Evolutionary conservation across 2,329 filamentous ascomycete species (phyloP).

Genomic region (Ophiostoma sp.): DNA sequence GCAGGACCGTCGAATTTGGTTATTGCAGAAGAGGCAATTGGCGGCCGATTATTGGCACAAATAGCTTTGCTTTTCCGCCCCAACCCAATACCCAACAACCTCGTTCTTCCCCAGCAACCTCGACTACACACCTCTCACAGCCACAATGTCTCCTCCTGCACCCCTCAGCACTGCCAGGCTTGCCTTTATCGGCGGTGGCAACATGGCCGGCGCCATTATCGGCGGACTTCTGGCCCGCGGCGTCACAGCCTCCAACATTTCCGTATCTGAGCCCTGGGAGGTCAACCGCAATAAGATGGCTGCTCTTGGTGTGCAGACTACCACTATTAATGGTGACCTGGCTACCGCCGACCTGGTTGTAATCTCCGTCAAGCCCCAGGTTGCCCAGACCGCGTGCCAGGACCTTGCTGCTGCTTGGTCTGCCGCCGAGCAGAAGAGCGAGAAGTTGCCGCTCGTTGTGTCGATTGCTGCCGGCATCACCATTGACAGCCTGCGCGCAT

Average conservation of each 20-base stretch:
- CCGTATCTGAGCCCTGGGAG: conserved; percentile 48
- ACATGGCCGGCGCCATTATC: conserved; percentile 51
- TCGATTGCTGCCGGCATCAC: conserved; percentile 49
- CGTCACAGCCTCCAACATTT: conserved; percentile 42
- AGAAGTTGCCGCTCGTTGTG: conserved; percentile 41
- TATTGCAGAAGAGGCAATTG: neutral
- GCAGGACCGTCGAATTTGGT: conserved; percentile 3
- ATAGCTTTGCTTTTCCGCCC: neutral
- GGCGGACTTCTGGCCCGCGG: conserved; percentile 43
- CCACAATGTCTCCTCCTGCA: conserved; percentile 25
- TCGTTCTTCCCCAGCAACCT: neutral
- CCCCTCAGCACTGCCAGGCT: conserved; percentile 34
- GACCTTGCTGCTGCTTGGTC: conserved; percentile 43
- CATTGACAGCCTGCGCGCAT: conserved; percentile 40
- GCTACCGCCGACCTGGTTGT: conserved; percentile 43
- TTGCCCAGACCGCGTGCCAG: conserved; percentile 43
- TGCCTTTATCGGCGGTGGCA: conserved; percentile 44
- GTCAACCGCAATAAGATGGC: conserved; percentile 48
- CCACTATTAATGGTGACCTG: conserved; percentile 44
- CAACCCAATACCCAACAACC: neutral
- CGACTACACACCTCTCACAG: neutral
- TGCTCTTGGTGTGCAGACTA: conserved; percentile 43
- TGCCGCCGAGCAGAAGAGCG: conserved; percentile 33
- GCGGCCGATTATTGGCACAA: conserved; percentile 3
- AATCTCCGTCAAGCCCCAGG: conserved; percentile 49